These are phyloP conservation scores for Candida ponderosae DNA, from an alignment of 805 yeast genomes.

Conservation along the genomic window DNA sequence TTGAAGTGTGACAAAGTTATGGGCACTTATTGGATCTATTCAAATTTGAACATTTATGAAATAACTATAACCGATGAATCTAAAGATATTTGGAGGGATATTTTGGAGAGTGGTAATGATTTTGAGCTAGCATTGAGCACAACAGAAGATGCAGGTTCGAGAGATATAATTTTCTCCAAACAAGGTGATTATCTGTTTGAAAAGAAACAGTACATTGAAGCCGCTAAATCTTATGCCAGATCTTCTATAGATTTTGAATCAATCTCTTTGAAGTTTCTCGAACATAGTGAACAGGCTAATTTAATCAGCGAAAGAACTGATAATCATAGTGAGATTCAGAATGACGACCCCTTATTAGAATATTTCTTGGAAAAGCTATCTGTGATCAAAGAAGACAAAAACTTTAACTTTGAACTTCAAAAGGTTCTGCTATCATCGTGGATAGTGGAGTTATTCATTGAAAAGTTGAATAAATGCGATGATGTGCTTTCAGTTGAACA, in stretches of 20 bases:
- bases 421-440: slow-evolving; percentile 24
- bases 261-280: slow-evolving; percentile 50
- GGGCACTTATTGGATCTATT: slow-evolving; percentile 72
- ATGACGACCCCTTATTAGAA: slow-evolving; percentile 34
- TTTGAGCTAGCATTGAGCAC: slow-evolving; percentile 58
- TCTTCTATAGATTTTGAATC: slow-evolving; percentile 65
- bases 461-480: slow-evolving; percentile 26
- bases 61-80: slow-evolving; percentile 63
- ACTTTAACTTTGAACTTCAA: slow-evolving; percentile 21
- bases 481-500: slow-evolving; percentile 22
- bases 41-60: slow-evolving; percentile 58
- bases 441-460: slow-evolving; percentile 27
- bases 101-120: slow-evolving; percentile 35
- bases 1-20: slow-evolving; percentile 39
- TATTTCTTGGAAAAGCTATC: slow-evolving; percentile 37
- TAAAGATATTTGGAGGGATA: slow-evolving; percentile 63
- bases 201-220: slow-evolving; percentile 22
- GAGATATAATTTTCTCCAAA: slow-evolving; percentile 40
- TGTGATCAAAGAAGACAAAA: slow-evolving; percentile 17
- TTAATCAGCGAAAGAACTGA: not conserved
- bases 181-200: slow-evolving; percentile 46
- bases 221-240: slow-evolving; percentile 53
- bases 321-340: not conserved
- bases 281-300: slow-evolving; percentile 22
- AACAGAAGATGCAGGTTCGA: slow-evolving; percentile 28